Evolutionary conservation across 345 rosid genomes (phyloP), one percentile per base, ranked within the genome.

Genomic region (Kernera saxatilis): DNA sequence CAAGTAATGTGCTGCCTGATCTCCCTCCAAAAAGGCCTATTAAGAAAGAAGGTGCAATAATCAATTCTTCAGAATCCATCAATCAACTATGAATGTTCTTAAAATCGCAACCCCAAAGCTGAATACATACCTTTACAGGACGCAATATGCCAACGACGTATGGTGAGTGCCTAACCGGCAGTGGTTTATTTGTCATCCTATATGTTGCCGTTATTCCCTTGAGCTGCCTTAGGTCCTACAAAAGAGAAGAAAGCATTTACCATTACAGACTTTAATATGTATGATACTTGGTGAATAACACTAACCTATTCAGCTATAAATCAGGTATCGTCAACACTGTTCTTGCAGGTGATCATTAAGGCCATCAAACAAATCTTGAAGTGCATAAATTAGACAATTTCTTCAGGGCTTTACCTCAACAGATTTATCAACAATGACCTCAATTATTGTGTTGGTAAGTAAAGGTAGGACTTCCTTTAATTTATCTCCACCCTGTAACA

Each of bases 131-230:
- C 96, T 87, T 90, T 57, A 92, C 64, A 18, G 93, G 98, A 60
- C 88, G 96, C 78, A 92, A 64, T 43, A 92, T 74, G 14, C 89
- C 89, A 5, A 88, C 77, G 5, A 94, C 97, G 5, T 94, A 91
- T 5, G 93, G 96, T 53, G 99, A 92, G 81, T 92, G 97, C 72
- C 92, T 82, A 33, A 82, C 84, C 48, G 98, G 99, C 79, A 87
- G 89, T 71, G 97, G 99, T 70, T 94, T 94, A 73, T 86, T 89
- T 22, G 96, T 83, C 97, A 94, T 88, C 82, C 93, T 87, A 80
- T 82, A 94, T 51, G 95, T 92, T 55, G 98, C 86, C 22, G 92
- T 84, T 79, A 92, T 92, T 70, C 93, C 98, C 74, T 84, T 89
- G 66, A 92, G 80, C 69, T 91, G 97, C 77, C 88, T 88, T 83